A percentile compares a stretch with the other conserved stretches of the same genome.
Evolutionary conservation across 805 yeast genomes (phyloP).

Genomic region (Teunomyces aglyptinius): DNA sequence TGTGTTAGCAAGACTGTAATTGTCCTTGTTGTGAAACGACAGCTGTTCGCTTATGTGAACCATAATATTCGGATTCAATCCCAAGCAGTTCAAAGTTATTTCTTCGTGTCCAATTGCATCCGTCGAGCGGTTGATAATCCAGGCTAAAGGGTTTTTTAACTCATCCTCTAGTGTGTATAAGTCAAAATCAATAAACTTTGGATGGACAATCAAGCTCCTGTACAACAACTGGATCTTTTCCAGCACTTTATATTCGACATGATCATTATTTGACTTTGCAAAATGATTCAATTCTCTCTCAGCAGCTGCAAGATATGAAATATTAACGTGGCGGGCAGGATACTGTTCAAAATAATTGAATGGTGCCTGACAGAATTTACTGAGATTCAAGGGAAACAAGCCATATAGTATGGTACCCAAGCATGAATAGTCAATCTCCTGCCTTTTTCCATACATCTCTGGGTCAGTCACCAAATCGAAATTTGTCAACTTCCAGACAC

Average conservation of each 20-base stretch:
- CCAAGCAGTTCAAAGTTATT: conserved; percentile 17
- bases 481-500: conserved; percentile 18
- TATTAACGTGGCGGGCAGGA: conserved; percentile 1
- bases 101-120: conserved; percentile 17
- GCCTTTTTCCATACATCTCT: conserved; percentile 6
- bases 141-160: conserved; percentile 16
- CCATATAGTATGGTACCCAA: conserved; percentile 56
- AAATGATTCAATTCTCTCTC: background rate
- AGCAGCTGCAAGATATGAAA: conserved; percentile 2
- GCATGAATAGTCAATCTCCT: conserved; percentile 16
- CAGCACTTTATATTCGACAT: conserved; percentile 1
- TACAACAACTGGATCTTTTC: conserved; percentile 24
- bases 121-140: conserved; percentile 15
- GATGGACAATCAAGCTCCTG: conserved; percentile 45
- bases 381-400: conserved; percentile 51
- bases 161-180: conserved; percentile 24
- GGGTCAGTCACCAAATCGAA: conserved; percentile 19
- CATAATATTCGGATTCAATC: conserved; percentile 18
- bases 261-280: background rate
- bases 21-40: background rate
- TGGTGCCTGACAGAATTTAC: conserved; percentile 44
- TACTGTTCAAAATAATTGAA: conserved; percentile 22
- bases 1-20: background rate
- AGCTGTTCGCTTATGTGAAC: conserved; percentile 12
- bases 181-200: conserved; percentile 37